Percentiles rank a stretch among this genome's conserved stretches.
Evolutionary conservation across 108 stramenopile species (phyloP).

Genomic region (Nitzschia sp.): DNA sequence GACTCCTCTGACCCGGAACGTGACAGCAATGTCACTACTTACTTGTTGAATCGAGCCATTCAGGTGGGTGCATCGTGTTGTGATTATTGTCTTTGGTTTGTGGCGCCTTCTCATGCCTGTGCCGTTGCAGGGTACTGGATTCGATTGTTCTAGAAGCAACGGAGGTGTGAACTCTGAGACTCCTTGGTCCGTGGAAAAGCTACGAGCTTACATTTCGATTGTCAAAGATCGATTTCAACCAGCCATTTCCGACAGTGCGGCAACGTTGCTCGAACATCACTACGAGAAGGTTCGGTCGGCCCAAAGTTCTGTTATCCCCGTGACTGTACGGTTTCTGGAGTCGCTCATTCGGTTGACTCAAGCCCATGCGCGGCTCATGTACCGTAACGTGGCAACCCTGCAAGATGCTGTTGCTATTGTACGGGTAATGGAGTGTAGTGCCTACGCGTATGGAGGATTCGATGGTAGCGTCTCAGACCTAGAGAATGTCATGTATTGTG

Average conservation of each 20-base stretch:
- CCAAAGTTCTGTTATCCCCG: constrained; percentile 54
- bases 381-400: constrained; percentile 64
- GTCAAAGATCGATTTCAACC: constrained; percentile 81
- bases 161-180: constrained; percentile 32
- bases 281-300: constrained; percentile 70
- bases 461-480: constrained; percentile 36
- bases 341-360: constrained; percentile 91
- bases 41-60: constrained; percentile 88
- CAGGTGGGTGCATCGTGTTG: constrained; percentile 26
- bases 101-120: neutral
- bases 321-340: constrained; percentile 93
- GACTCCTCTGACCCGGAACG: constrained; percentile 73
- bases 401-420: constrained; percentile 86
- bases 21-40: constrained; percentile 80
- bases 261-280: constrained; percentile 72
- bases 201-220: constrained; percentile 87
- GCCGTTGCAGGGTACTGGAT: constrained; percentile 36
- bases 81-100: neutral
- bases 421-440: constrained; percentile 82
- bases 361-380: constrained; percentile 95
- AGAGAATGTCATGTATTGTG: constrained; percentile 46
- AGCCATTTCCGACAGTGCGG: constrained; percentile 68
- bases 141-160: constrained; percentile 22
- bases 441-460: constrained; percentile 52
- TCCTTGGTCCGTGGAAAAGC: constrained; percentile 83